Evolutionary conservation across 148 eudicot genomes (phyloP), one percentile per base, ranked within the genome.

Genomic region (Mesembryanthemum crystallinum): DNA sequence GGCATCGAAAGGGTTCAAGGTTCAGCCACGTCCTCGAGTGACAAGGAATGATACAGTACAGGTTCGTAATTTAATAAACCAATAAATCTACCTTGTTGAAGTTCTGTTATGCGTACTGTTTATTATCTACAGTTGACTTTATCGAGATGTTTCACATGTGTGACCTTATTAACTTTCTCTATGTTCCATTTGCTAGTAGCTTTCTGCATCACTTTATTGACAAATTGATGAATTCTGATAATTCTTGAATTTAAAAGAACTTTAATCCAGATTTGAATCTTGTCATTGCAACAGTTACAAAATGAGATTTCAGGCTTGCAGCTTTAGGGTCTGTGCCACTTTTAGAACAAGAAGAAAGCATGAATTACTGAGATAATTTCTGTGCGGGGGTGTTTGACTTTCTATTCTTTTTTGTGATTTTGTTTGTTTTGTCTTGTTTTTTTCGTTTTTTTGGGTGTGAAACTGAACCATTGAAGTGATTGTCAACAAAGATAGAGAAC

Each of bases 21-120:
- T 94, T 72, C 97, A 90, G 86, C 98, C 98, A 73, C 89, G 70
- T 82, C 88, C 91, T 75, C 84, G 95, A 76, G 88, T 86, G 65
- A 79, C 84, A 45, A 92, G 98, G 75, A 88, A 91, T 83, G 98
- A 94, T 77, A 89, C 86, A 29, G 98, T 94, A 18, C 98, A 94
- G 94, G 98, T 93, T 69, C 33, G 66, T 49, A 37, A 23, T 71
- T 47, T 65, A 69, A 23, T 25, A 27, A n/a, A 57, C 17, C 32
- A 42, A 17, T 59, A 15, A 14, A 65, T 58, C 1, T 21, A 13
- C 39, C 33, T 9, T 9, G 21, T 24, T 2, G 60, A 42, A 33
- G 25, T 59, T 21, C 28, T 45, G 60, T 12, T 49, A n/a, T 57
- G 49, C 55, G 57, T 66, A 6, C 66, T 73, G 7, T 39, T 57